These are phyloP conservation scores for Annulohypoxylon stygium DNA, from an alignment of 495 filamentous ascomycete genomes.

Conservation along the genomic window DNA sequence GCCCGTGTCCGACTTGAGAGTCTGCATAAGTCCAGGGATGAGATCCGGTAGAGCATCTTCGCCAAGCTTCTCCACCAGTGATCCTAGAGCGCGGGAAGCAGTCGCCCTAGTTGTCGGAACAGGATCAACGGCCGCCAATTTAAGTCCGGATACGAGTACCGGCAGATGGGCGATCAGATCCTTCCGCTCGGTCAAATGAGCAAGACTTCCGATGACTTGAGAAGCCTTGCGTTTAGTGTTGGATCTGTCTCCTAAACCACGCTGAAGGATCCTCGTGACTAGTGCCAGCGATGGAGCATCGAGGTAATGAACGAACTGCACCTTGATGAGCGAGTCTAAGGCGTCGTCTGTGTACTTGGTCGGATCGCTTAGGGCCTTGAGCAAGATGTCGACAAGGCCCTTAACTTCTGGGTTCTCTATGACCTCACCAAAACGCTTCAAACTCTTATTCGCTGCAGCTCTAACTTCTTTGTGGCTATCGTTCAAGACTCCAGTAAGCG, in stretches of 20 bases:
- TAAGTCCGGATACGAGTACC: conserved; percentile 90
- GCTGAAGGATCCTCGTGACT: conserved; percentile 93
- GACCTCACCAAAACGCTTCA: conserved; percentile 97
- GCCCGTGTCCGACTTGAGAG: conserved; percentile 95
- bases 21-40: conserved; percentile 96
- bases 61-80: conserved; percentile 94
- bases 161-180: conserved; percentile 92
- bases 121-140: conserved; percentile 90
- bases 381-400: conserved; percentile 84
- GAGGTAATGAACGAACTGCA: conserved; percentile 94
- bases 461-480: conserved; percentile 98
- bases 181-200: conserved; percentile 95
- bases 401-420: conserved; percentile 98
- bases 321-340: conserved; percentile 92
- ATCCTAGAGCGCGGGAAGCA: conserved; percentile 94
- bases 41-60: conserved; percentile 97
- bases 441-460: conserved; percentile 88
- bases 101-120: conserved; percentile 97
- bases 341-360: conserved; percentile 98
- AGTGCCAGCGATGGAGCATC: conserved; percentile 95
- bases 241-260: conserved; percentile 89
- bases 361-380: conserved; percentile 96
- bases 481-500: conserved; percentile 91
- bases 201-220: conserved; percentile 96
- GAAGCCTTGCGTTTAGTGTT: conserved; percentile 94